Evolutionary conservation across 169 alveolate species (phyloP), one percentile per base, ranked within the genome.

Genomic region (Eimeria necatrix): DNA sequence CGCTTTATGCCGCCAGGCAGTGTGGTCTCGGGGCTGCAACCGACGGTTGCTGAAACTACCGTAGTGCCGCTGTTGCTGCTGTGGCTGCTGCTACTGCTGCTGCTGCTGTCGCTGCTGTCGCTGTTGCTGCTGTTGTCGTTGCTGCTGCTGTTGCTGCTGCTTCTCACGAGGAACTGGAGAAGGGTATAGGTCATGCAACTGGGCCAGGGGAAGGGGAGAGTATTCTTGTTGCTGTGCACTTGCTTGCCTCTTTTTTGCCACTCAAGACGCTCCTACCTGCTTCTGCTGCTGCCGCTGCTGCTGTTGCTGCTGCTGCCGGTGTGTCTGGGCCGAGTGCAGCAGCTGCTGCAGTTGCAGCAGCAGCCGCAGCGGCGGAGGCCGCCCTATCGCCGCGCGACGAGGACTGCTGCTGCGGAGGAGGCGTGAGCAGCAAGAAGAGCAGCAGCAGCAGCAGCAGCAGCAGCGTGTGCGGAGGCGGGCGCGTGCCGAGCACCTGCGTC

Each of bases 51-150:
- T 32, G 41, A 32, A 10, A 12, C 68, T 16, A 56, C 68, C 68
- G 2, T 16, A 56, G 2, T 16, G 18, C 74, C 22, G n/a, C 74
- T 61, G 74, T 9, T 61, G 74, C 26, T 61, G 24, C 24, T 61
- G 74, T 61, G 2, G 74, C 74, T 61, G 74, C 18, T 61, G 74
- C 74, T 61, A 26, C 74, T 61, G 74, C 24, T 61, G 74, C 74
- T 61, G 24, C 24, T 61, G 26, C n/a, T 61, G 24, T 2, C 5
- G 74, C 32, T 61, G 74, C 22, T 61, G 74, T 16, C 5, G 74
- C 24, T 61, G 24, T 61, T 61, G 74, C 18, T 18, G 24, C 18
- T 61, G 74, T 26, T 61, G 24, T 4, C 22, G 74, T 16, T 61
- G 74, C 18, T 61, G n/a, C 74, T 61, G 74, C 74, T 61, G 74